Evolutionary conservation across 2,329 filamentous ascomycete genomes (phyloP).

Genomic region (Metarhizium robertsii): DNA sequence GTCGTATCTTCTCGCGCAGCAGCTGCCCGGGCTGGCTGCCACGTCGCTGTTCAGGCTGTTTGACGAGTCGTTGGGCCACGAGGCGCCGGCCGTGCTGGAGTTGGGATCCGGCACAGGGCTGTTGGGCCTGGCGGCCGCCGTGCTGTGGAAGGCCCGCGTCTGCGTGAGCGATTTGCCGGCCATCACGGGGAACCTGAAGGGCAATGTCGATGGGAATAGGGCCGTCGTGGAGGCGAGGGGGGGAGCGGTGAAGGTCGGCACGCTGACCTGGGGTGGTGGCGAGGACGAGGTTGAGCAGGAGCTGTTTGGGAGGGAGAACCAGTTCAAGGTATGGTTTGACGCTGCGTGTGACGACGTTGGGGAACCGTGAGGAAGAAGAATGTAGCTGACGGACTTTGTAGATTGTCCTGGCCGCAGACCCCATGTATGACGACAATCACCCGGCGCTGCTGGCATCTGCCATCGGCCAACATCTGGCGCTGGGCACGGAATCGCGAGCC

Average conservation of each 20-base stretch:
- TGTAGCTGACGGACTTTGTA: constrained; percentile 18
- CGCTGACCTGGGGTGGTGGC: constrained; percentile 64
- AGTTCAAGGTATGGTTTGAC: constrained; percentile 37
- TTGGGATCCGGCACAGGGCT: constrained; percentile 86
- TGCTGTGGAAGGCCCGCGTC: constrained; percentile 56
- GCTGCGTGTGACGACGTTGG: no score
- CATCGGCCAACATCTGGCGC: constrained; percentile 57
- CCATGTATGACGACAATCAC: constrained; percentile 79
- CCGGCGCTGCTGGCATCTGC: constrained; percentile 63
- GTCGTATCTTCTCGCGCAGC: constrained; percentile 73
- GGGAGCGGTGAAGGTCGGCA: constrained; percentile 50
- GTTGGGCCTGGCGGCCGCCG: constrained; percentile 77
- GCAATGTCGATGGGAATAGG: constrained; percentile 61
- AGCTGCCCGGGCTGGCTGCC: constrained; percentile 44
- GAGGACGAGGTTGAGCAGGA: constrained; percentile 33
- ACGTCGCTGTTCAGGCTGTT: constrained; percentile 38
- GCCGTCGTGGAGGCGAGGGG: constrained; percentile 42
- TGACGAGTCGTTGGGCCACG: constrained; percentile 20
- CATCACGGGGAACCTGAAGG: constrained; percentile 74
- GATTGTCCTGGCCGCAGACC: constrained; percentile 76
- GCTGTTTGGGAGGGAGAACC: constrained; percentile 33
- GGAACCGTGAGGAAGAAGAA: neutral
- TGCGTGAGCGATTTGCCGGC: constrained; percentile 72
- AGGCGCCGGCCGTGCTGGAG: constrained; percentile 49
- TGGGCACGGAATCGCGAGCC: constrained; percentile 48